Conservation (phyloP, 768 basidiomycete genomes). For the Lentinula raphanica region DNA sequence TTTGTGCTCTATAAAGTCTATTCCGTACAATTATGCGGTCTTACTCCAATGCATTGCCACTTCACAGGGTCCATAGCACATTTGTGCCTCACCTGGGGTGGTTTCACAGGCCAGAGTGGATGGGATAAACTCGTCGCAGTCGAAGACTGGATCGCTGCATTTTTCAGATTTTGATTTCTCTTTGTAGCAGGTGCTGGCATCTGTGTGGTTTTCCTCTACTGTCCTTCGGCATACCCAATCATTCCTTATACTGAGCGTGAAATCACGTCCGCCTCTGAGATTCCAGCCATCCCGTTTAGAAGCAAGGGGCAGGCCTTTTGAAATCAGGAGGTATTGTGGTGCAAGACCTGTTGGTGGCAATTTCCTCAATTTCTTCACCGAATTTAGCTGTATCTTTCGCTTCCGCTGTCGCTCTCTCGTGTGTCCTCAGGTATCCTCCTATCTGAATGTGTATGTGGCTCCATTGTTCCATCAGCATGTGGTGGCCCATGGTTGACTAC, state of each 20-base stretch:
- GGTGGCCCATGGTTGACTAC: not conserved
- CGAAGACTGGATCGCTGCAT: constrained; percentile 1
- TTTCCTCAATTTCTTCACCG: too few species aligned
- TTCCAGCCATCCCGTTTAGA: too few species aligned
- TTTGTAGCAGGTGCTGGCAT: not conserved
- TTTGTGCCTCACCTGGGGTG: constrained; percentile 1
- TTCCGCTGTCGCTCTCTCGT: not conserved
- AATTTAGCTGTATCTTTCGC: too few species aligned
- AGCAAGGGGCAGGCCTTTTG: too few species aligned
- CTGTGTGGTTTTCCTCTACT: too few species aligned
- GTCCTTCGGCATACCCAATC: too few species aligned
- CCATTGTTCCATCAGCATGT: not conserved
- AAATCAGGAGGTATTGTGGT: too few species aligned
- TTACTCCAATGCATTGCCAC: not conserved
- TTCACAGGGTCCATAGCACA: constrained; percentile 3
- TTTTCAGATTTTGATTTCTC: not conserved
- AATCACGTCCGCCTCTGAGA: too few species aligned
- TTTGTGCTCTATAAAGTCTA: too few species aligned
- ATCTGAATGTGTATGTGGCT: not conserved
- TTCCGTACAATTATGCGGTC: not conserved
- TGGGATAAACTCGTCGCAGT: constrained; percentile 4
- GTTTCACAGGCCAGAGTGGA: constrained; percentile 4
- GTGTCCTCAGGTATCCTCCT: not conserved
- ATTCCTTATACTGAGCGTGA: too few species aligned
- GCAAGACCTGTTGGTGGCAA: too few species aligned